A percentile compares a stretch with the other conserved stretches of the same genome.
Conservation (phyloP, 2,329 filamentous ascomycete species). For the Phaeosphaeria sp. region DNA sequence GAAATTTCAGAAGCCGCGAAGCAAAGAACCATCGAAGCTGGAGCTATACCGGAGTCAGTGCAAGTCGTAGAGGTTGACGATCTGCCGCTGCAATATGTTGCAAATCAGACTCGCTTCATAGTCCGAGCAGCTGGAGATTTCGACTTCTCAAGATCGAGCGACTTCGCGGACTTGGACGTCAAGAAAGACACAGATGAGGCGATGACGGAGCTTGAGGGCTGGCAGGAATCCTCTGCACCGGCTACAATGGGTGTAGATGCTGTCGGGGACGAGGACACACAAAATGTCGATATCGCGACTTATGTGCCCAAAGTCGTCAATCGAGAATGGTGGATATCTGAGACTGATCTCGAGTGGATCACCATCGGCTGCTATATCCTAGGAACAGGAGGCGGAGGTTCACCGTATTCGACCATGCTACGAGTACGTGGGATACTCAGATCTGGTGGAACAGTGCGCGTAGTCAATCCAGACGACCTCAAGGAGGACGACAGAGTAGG, state of each 20-base stretch:
- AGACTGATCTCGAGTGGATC: conserved; percentile 55
- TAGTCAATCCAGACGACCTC: conserved; percentile 52
- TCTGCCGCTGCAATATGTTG: conserved; percentile 62
- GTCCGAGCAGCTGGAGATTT: conserved; percentile 64
- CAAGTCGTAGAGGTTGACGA: conserved; percentile 50
- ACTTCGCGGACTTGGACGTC: conserved; percentile 33
- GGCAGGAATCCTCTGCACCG: conserved; percentile 12
- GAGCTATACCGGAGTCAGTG: conserved; percentile 42
- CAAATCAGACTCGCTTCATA: conserved; percentile 58
- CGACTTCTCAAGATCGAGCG: conserved; percentile 42
- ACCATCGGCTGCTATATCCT: conserved; percentile 57
- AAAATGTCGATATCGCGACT: conserved; percentile 34
- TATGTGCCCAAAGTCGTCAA: conserved; percentile 51
- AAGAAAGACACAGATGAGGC: conserved; percentile 24
- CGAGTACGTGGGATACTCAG: conserved; percentile 50
- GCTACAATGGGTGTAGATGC: conserved; percentile 21
- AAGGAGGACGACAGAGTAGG: conserved; percentile 54
- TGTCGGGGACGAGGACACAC: conserved; percentile 20
- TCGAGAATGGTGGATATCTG: conserved; percentile 54
- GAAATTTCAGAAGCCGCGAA: conserved; percentile 49
- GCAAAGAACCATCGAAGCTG: conserved; percentile 47
- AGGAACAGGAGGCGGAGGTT: conserved; percentile 57
- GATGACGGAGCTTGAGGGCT: conserved; percentile 7
- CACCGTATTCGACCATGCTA: conserved; percentile 54
- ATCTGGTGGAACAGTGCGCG: conserved; percentile 49